Percentiles rank a stretch among this genome's conserved stretches.
Conservation (phyloP, 208 protist genomes). For the Trypanosoma brucei region DNA sequence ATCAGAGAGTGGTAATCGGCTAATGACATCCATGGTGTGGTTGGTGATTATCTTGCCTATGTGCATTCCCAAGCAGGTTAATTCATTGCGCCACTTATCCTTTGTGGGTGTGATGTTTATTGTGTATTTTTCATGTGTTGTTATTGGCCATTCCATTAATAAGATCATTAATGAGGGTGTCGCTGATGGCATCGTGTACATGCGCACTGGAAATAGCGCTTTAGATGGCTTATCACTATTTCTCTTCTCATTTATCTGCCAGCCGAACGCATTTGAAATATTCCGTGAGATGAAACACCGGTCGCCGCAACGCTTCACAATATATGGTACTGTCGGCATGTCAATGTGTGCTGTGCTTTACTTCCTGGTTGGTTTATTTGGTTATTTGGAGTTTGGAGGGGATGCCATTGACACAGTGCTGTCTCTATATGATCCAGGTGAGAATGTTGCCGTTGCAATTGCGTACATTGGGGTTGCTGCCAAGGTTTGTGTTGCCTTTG, state of each 20-base stretch:
- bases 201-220: slow-evolving; percentile 29
- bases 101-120: slow-evolving; percentile 60
- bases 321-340: slow-evolving; percentile 51
- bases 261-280: slow-evolving; percentile 60
- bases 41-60: slow-evolving; percentile 20
- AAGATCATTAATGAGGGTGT: slow-evolving; percentile 20
- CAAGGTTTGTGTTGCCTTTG: slow-evolving; percentile 70
- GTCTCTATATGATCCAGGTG: slow-evolving; percentile 47
- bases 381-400: slow-evolving; percentile 61
- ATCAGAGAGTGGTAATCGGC: not conserved
- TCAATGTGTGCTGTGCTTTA: slow-evolving; percentile 65
- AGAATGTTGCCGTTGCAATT: slow-evolving; percentile 53
- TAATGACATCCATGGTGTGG: slow-evolving; percentile 15
- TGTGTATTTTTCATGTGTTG: slow-evolving; percentile 61
- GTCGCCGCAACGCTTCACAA: slow-evolving; percentile 35
- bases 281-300: slow-evolving; percentile 48
- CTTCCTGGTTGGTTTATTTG: slow-evolving; percentile 67
- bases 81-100: slow-evolving; percentile 75
- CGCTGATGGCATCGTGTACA: slow-evolving; percentile 23
- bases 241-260: slow-evolving; percentile 67
- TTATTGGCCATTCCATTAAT: slow-evolving; percentile 43
- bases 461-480: slow-evolving; percentile 64
- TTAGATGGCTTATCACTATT: slow-evolving; percentile 47
- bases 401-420: slow-evolving; percentile 44
- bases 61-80: slow-evolving; percentile 35